phyloP scores from a whole-genome alignment of 2,329 filamentous ascomycete genomes.

The Gremmenia infestans region DNA sequence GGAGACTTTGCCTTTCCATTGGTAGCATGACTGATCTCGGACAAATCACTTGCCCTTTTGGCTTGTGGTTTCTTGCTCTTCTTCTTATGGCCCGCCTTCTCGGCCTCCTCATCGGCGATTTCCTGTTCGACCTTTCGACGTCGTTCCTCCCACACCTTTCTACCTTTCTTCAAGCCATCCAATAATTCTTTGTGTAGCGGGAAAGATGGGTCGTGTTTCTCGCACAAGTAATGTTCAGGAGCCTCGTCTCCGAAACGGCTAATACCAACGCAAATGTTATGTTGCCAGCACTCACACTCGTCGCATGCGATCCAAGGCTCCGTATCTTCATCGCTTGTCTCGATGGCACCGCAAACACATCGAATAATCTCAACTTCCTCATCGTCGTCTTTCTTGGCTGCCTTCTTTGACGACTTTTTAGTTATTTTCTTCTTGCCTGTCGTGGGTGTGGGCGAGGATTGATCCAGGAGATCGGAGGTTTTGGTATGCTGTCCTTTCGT shows the following conservation, averaged over 20 bases:
- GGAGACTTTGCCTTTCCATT: conserved; percentile 30
- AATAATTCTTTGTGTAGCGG: conserved; percentile 67
- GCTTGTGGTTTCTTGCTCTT: conserved; percentile 54
- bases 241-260: conserved; percentile 69
- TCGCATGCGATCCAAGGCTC: conserved; percentile 97
- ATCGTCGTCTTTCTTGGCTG: conserved; percentile 40
- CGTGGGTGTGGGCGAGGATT: conserved; percentile 33
- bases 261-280: conserved; percentile 92
- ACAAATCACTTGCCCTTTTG: conserved; percentile 60
- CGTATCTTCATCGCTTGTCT: conserved; percentile 78
- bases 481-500: conserved; percentile 96
- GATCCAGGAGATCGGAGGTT: conserved; percentile 72
- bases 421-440: conserved; percentile 46
- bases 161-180: conserved; percentile 70
- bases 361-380: conserved; percentile 66
- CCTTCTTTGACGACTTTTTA: conserved; percentile 51
- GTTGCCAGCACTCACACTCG: conserved; percentile 89
- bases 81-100: conserved; percentile 36
- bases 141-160: conserved; percentile 78
- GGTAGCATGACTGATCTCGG: conserved; percentile 40
- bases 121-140: conserved; percentile 54
- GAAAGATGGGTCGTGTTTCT: conserved; percentile 78
- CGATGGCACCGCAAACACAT: conserved; percentile 86
- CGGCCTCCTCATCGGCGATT: conserved; percentile 51
- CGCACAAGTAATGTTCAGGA: conserved; percentile 85